Evolutionary conservation across 2,329 filamentous ascomycete genomes (phyloP).

Genomic region (Karstenula rhodostoma): DNA sequence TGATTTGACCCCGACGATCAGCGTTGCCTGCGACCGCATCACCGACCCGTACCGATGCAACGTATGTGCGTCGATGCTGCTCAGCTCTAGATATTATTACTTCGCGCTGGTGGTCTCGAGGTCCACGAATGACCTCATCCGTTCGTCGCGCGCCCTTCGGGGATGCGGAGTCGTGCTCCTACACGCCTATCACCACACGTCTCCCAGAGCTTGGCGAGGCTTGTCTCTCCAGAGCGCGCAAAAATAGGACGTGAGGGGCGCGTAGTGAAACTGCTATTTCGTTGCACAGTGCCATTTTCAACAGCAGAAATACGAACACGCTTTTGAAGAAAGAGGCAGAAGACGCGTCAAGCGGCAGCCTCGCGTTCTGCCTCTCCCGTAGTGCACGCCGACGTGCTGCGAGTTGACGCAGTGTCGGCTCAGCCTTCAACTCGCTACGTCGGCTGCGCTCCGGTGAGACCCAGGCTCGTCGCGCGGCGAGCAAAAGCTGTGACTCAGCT

Average conservation of each 20-base stretch:
- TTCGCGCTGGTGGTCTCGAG: slow-evolving; percentile 14
- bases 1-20: slow-evolving; percentile 21
- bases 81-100: slow-evolving; percentile 35
- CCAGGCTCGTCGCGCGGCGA: slow-evolving; percentile 24
- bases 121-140: slow-evolving; percentile 26
- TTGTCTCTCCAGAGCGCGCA: slow-evolving; percentile 34
- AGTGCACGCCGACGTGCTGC: slow-evolving; percentile 29
- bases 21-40: slow-evolving; percentile 21
- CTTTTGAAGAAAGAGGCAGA: not conserved
- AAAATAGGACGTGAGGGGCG: slow-evolving; percentile 26
- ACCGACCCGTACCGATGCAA: slow-evolving; percentile 9
- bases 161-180: slow-evolving; percentile 25
- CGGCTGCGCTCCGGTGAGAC: slow-evolving; percentile 40
- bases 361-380: slow-evolving; percentile 22
- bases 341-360: not conserved
- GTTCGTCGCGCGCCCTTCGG: slow-evolving; percentile 23
- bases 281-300: slow-evolving; percentile 18
- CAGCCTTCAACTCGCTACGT: slow-evolving; percentile 31
- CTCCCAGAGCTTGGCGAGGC: slow-evolving; percentile 36
- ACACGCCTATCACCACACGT: slow-evolving; percentile 24
- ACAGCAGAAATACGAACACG: not conserved
- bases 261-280: slow-evolving; percentile 28
- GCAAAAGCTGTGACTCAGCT: slow-evolving; percentile 45
- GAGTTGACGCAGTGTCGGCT: slow-evolving; percentile 32
- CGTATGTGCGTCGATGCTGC: slow-evolving; percentile 19